phyloP scores from a whole-genome alignment of 2,329 filamentous ascomycete species.

The Ophiostoma sp. region DNA sequence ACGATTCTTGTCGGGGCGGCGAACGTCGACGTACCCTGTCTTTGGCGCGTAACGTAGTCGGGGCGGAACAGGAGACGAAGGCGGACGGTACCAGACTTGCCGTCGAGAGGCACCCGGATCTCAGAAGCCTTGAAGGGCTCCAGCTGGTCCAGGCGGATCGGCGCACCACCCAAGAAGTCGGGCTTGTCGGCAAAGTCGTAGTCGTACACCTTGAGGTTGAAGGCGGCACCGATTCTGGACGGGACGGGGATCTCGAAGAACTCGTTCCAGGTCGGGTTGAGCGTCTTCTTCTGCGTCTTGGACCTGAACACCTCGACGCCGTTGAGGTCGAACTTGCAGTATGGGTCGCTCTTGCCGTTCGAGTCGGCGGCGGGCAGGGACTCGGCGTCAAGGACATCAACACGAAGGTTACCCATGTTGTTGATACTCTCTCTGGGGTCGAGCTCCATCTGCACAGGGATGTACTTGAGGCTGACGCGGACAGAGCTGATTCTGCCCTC shows the following conservation, averaged over 20 bases:
- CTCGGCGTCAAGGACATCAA: constrained; percentile 84
- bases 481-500: constrained; percentile 76
- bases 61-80: constrained; percentile 89
- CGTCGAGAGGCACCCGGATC: constrained; percentile 73
- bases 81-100: constrained; percentile 81
- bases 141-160: constrained; percentile 73
- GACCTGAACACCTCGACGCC: constrained; percentile 92
- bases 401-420: constrained; percentile 93
- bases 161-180: constrained; percentile 78
- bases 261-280: constrained; percentile 94
- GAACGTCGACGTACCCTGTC: constrained; percentile 91
- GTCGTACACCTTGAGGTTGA: constrained; percentile 82
- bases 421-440: constrained; percentile 97
- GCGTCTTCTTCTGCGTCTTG: constrained; percentile 93
- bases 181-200: constrained; percentile 97
- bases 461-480: constrained; percentile 90
- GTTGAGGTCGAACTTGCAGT: constrained; percentile 90
- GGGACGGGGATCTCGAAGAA: constrained; percentile 83
- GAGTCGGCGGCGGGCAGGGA: constrained; percentile 92
- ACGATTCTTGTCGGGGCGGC: constrained; percentile 91
- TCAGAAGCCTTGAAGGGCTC: constrained; percentile 85
- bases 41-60: constrained; percentile 80
- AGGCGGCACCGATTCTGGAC: constrained; percentile 81
- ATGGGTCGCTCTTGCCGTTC: constrained; percentile 96
- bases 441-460: constrained; percentile 90